phyloP scores from a whole-genome alignment of 176 grass and related monocot genomes.

The Lolium perenne region DNA sequence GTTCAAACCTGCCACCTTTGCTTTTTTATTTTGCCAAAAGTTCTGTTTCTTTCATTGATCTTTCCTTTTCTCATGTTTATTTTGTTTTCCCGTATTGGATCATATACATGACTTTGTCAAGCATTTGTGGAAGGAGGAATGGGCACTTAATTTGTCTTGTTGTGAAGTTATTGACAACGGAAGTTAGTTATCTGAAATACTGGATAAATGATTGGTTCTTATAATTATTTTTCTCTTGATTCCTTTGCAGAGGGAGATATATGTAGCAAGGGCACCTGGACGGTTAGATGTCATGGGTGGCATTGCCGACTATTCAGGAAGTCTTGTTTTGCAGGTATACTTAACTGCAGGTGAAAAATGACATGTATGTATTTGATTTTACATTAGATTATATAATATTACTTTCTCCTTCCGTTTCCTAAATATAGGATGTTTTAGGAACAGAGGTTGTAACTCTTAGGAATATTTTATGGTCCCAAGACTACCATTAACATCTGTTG shows the following conservation, averaged over 20 bases:
- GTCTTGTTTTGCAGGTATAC: slow-evolving; percentile 88
- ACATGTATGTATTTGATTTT: background rate
- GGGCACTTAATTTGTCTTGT: background rate
- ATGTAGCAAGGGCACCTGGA: slow-evolving; percentile 91
- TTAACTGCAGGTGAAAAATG: slow-evolving; percentile 38
- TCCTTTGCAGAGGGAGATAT: slow-evolving; percentile 74
- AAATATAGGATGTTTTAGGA: too few species aligned
- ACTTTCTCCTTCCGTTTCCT: background rate
- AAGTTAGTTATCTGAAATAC: background rate
- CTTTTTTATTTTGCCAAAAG: background rate
- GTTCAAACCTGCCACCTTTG: background rate
- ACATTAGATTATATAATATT: background rate
- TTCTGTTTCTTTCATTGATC: background rate
- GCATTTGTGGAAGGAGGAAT: background rate
- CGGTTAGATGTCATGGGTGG: slow-evolving; percentile 95
- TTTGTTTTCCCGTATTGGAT: background rate
- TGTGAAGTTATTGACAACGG: slow-evolving; percentile 17
- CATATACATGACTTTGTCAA: background rate
- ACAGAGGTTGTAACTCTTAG: background rate
- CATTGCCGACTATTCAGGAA: slow-evolving; percentile 96
- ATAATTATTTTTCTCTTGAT: slow-evolving; percentile 25
- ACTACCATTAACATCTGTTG: slow-evolving; percentile 18
- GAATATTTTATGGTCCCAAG: background rate
- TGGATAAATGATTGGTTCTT: background rate
- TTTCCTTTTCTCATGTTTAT: background rate